Evolutionary conservation across 2,329 filamentous ascomycete genomes (phyloP).

Genomic region (Fonsecaea multimorphosa): DNA sequence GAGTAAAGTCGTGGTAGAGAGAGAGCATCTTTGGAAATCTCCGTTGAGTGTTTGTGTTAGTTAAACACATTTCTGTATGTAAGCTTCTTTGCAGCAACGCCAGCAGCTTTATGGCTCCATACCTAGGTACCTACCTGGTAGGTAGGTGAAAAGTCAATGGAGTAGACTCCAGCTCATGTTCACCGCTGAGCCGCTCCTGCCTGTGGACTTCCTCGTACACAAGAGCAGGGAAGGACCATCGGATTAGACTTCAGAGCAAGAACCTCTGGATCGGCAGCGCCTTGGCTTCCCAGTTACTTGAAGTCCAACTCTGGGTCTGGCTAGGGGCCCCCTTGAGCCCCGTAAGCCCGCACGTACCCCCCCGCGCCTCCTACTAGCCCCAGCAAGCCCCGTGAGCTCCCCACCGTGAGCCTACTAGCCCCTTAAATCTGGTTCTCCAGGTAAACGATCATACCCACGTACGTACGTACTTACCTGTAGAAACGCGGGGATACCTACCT

Average conservation of each 20-base stretch:
- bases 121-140: too few relatives aligned
- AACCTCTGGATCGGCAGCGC: not conserved
- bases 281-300: not conserved
- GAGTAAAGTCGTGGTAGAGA: not conserved
- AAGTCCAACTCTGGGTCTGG: not conserved
- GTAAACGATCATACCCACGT: not conserved
- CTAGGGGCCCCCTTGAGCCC: not conserved
- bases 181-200: not conserved
- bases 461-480: too few relatives aligned
- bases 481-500: not conserved
- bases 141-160: not conserved
- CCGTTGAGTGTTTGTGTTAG: not conserved
- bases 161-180: not conserved
- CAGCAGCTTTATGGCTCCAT: not conserved
- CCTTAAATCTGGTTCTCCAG: not conserved
- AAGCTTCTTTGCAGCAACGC: not conserved
- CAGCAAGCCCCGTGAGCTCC: too few relatives aligned
- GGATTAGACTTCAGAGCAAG: not conserved
- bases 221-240: not conserved
- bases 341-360: too few relatives aligned
- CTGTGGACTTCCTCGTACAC: not conserved
- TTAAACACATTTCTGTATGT: not conserved
- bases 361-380: too few relatives aligned
- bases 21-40: not conserved
- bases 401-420: too few relatives aligned